These are phyloP conservation scores for Aureobasidium sp. DNA, from an alignment of 2,329 filamentous ascomycete genomes.

Conservation along the genomic window DNA sequence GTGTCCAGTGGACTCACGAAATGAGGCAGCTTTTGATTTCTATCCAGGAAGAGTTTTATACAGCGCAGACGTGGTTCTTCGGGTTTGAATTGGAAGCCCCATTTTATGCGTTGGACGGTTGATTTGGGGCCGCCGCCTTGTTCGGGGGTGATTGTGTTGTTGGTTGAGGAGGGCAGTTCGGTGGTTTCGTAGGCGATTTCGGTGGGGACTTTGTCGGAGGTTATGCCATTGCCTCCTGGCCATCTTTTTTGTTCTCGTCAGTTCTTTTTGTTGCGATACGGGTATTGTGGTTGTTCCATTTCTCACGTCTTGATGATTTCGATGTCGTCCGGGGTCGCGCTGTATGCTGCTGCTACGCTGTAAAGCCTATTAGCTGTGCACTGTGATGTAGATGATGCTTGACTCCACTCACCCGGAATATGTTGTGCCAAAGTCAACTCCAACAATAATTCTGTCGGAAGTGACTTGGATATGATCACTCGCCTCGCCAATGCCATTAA, in stretches of 20 bases:
- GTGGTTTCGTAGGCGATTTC: slow-evolving; percentile 52
- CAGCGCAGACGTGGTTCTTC: slow-evolving; percentile 69
- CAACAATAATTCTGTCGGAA: slow-evolving; percentile 43
- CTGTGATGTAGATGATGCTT: background rate
- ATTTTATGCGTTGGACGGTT: slow-evolving; percentile 43
- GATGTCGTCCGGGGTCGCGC: slow-evolving; percentile 60
- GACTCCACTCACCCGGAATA: slow-evolving; percentile 39
- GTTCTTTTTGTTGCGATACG: too few species aligned
- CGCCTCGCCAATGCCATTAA: background rate
- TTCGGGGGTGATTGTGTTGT: slow-evolving; percentile 2
- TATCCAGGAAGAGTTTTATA: slow-evolving; percentile 78
- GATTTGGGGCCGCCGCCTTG: slow-evolving; percentile 14
- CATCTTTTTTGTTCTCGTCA: slow-evolving; percentile 35
- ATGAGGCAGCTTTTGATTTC: slow-evolving; percentile 70
- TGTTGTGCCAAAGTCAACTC: slow-evolving; percentile 75
- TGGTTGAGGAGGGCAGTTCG: background rate
- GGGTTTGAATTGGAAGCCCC: slow-evolving; percentile 77
- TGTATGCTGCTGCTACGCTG: slow-evolving; percentile 59
- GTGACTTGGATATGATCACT: background rate
- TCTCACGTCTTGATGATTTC: slow-evolving; percentile 66
- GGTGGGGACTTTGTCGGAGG: slow-evolving; percentile 80
- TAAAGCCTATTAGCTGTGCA: background rate
- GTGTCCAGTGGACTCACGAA: slow-evolving; percentile 67
- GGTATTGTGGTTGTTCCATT: background rate
- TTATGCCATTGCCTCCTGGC: slow-evolving; percentile 78